These are phyloP conservation scores for Penicillium italicum DNA, from an alignment of 2,329 filamentous ascomycete genomes.

Conservation along the genomic window DNA sequence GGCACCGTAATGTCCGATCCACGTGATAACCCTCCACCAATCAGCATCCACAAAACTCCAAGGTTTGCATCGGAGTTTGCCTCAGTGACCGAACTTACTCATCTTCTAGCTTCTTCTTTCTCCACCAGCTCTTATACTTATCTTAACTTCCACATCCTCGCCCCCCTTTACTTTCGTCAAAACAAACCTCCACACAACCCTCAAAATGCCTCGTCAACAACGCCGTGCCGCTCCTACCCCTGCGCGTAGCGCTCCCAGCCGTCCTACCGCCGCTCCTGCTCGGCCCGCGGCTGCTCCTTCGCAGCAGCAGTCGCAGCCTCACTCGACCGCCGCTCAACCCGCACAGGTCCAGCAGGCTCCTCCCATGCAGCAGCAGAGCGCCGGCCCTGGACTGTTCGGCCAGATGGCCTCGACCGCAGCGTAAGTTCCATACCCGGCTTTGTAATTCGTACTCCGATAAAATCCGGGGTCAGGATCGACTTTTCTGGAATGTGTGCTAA, in stretches of 20 bases:
- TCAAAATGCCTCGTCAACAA: slow-evolving; percentile 73
- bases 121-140: slow-evolving; percentile 15
- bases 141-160: slow-evolving; percentile 13
- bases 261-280: slow-evolving; percentile 62
- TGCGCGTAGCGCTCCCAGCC: slow-evolving; percentile 57
- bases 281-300: slow-evolving; percentile 52
- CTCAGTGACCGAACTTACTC: slow-evolving; percentile 23
- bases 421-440: slow-evolving; percentile 57
- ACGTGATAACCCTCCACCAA: background rate
- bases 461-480: slow-evolving; percentile 6
- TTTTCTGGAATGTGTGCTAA: slow-evolving; percentile 8
- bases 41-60: background rate
- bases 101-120: slow-evolving; percentile 31
- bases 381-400: slow-evolving; percentile 82
- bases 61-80: slow-evolving; percentile 17
- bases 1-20: slow-evolving; percentile 3
- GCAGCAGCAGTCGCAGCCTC: slow-evolving; percentile 65
- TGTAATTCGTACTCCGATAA: slow-evolving; percentile 4
- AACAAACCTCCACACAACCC: slow-evolving; percentile 14
- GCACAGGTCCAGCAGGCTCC: slow-evolving; percentile 48
- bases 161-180: slow-evolving; percentile 18
- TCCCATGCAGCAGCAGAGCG: slow-evolving; percentile 47
- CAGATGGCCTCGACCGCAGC: slow-evolving; percentile 98
- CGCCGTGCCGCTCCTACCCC: slow-evolving; percentile 56
- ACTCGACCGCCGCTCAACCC: slow-evolving; percentile 60